Percentiles rank a stretch among this genome's conserved stretches.
phyloP scores from a whole-genome alignment of 2,329 filamentous ascomycete species.

The Colletotrichum higginsianum region DNA sequence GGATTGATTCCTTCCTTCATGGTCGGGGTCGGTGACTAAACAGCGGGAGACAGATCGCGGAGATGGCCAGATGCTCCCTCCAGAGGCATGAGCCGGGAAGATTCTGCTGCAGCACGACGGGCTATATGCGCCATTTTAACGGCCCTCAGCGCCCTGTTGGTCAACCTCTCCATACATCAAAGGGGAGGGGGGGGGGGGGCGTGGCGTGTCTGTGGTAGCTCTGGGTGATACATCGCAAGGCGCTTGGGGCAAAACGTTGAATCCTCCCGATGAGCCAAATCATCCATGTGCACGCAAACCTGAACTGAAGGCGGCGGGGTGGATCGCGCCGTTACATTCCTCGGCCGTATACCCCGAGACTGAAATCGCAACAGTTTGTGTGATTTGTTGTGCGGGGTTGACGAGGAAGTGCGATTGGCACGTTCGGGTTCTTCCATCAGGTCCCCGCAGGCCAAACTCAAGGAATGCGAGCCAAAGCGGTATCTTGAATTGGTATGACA shows the following conservation, averaged over 20 bases:
- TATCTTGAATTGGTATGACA: slow-evolving; percentile 4
- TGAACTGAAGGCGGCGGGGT: slow-evolving; percentile 22
- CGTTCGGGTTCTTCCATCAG: slow-evolving; percentile 27
- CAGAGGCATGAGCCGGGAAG: neutral
- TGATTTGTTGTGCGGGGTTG: slow-evolving; percentile 12
- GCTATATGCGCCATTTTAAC: slow-evolving; percentile 23
- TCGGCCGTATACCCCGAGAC: neutral
- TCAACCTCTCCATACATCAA: slow-evolving; percentile 24
- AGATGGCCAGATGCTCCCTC: neutral
- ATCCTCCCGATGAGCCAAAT: slow-evolving; percentile 43
- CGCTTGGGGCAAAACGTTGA: slow-evolving; percentile 39
- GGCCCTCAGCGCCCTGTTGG: slow-evolving; percentile 13
- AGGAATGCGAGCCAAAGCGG: neutral
- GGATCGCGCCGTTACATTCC: slow-evolving; percentile 25
- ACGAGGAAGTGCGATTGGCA: slow-evolving; percentile 24
- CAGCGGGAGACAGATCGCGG: neutral
- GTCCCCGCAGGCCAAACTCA: slow-evolving; percentile 1
- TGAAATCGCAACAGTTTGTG: neutral
- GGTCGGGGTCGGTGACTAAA: neutral
- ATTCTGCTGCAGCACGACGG: slow-evolving; percentile 12
- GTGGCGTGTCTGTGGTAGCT: slow-evolving; percentile 24
- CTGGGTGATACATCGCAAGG: slow-evolving; percentile 24
- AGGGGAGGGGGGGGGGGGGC: slow-evolving; percentile 11
- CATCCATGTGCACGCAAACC: slow-evolving; percentile 36
- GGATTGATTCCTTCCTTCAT: neutral